Conservation (phyloP, 768 basidiomycete species). For the Termitomyces sp. region DNA sequence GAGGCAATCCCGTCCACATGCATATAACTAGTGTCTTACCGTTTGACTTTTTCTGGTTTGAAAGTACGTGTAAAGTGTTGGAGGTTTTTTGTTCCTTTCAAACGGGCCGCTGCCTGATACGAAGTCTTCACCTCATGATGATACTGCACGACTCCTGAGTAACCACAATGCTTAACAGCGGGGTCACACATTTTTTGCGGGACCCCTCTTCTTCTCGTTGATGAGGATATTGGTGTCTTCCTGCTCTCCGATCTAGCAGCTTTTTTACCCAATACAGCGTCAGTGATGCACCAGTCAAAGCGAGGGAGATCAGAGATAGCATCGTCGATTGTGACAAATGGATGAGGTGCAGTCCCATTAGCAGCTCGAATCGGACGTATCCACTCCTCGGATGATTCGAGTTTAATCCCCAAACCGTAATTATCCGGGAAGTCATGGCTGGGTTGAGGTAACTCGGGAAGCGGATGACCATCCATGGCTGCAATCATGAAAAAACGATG, state of each 20-base stretch:
- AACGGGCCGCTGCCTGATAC: conserved; percentile 46
- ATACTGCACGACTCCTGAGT: conserved; percentile 26
- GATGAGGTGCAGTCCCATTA: conserved; percentile 51
- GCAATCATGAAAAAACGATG: conserved; percentile 51
- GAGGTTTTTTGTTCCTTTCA: conserved; percentile 39
- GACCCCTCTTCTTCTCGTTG: conserved; percentile 19
- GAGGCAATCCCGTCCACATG: neutral
- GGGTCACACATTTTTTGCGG: conserved; percentile 33
- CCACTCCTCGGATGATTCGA: conserved; percentile 30
- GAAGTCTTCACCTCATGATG: conserved; percentile 29
- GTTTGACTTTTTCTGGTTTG: conserved; percentile 45
- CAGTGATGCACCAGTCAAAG: conserved; percentile 62
- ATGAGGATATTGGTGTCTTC: conserved; percentile 29
- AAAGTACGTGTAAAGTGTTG: conserved; percentile 67
- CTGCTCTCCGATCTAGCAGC: conserved; percentile 15
- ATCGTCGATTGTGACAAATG: conserved; percentile 58
- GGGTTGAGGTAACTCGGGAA: conserved; percentile 51
- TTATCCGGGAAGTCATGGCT: conserved; percentile 45
- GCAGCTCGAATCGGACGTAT: conserved; percentile 41
- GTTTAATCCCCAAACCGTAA: conserved; percentile 45
- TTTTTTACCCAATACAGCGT: neutral
- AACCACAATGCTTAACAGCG: conserved; percentile 30
- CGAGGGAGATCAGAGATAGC: conserved; percentile 68
- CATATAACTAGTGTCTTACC: conserved; percentile 29
- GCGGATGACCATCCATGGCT: conserved; percentile 31